Conservation (phyloP, 805 yeast species). For the Candida nanaspora region DNA sequence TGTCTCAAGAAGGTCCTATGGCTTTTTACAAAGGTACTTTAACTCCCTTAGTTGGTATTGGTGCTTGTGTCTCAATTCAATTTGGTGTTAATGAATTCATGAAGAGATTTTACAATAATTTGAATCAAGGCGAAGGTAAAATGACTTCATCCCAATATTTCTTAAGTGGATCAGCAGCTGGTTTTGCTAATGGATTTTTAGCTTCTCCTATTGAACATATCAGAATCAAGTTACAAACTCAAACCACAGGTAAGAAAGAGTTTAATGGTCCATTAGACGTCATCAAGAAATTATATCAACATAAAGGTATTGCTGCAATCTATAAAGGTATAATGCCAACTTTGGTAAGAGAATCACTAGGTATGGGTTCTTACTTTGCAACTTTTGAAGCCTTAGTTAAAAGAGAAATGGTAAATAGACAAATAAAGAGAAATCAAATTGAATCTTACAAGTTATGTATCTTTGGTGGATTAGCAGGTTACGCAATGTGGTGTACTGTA, state of each 20-base stretch:
- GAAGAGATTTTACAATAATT: constrained; percentile 65
- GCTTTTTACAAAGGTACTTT: constrained; percentile 93
- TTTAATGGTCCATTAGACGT: constrained; percentile 74
- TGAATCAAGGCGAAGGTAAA: constrained; percentile 33
- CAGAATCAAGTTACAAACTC: constrained; percentile 90
- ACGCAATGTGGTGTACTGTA: constrained; percentile 75
- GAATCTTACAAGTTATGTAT: constrained; percentile 83
- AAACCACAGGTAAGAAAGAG: constrained; percentile 43
- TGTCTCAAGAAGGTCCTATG: constrained; percentile 71
- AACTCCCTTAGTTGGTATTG: constrained; percentile 93
- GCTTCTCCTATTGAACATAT: constrained; percentile 95
- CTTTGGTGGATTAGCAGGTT: constrained; percentile 89
- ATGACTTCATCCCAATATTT: constrained; percentile 64
- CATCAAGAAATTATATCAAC: constrained; percentile 45
- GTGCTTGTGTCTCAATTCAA: constrained; percentile 95
- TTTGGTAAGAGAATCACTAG: constrained; percentile 74
- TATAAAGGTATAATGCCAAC: constrained; percentile 84
- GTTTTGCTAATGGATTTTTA: constrained; percentile 79
- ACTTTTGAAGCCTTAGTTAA: constrained; percentile 86
- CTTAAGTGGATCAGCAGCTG: constrained; percentile 84
- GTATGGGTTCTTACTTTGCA: constrained; percentile 82
- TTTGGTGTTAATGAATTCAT: constrained; percentile 91
- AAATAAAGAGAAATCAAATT: constrained; percentile 56
- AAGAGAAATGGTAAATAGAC: constrained; percentile 43
- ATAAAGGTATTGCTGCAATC: constrained; percentile 45